phyloP scores from a whole-genome alignment of 2,329 filamentous ascomycete species.

The Pseudohalonectria lignicola region DNA sequence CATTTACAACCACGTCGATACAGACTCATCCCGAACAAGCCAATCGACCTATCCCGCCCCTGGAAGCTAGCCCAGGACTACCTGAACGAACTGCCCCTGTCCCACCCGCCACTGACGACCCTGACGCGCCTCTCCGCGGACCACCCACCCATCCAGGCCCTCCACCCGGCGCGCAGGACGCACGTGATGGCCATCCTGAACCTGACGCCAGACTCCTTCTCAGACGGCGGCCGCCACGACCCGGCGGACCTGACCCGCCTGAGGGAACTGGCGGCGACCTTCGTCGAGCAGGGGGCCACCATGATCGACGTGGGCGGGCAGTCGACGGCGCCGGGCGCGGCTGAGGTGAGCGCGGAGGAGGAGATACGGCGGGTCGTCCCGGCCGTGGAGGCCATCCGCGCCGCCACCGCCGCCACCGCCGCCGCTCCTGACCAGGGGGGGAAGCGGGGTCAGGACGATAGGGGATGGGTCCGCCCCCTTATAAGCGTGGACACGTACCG shows the following conservation, averaged over 20 bases:
- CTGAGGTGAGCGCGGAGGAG: slow-evolving; percentile 57
- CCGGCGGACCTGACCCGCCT: slow-evolving; percentile 34
- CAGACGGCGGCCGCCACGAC: slow-evolving; percentile 64
- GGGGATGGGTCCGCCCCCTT: slow-evolving; percentile 28
- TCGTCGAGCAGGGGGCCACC: slow-evolving; percentile 60
- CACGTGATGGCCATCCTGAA: slow-evolving; percentile 92
- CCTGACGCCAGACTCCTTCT: slow-evolving; percentile 93
- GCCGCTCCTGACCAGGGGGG: background rate
- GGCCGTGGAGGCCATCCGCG: slow-evolving; percentile 62
- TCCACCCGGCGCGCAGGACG: slow-evolving; percentile 50
- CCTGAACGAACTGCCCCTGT: slow-evolving; percentile 44
- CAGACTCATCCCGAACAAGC: slow-evolving; percentile 44
- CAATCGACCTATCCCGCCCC: slow-evolving; percentile 40
- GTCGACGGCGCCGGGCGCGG: slow-evolving; percentile 71
- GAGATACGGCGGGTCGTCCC: slow-evolving; percentile 72
- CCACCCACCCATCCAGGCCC: slow-evolving; percentile 43
- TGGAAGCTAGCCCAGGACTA: slow-evolving; percentile 52
- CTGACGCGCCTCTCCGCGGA: slow-evolving; percentile 42
- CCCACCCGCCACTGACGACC: slow-evolving; percentile 40
- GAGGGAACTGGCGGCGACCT: slow-evolving; percentile 42
- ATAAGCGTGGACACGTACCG: slow-evolving; percentile 93
- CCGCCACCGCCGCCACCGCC: slow-evolving; percentile 43
- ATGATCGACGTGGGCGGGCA: slow-evolving; percentile 92
- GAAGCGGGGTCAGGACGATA: slow-evolving; percentile 14
- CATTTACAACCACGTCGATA: background rate